Evolutionary conservation across 192 early-diverging fungal species (phyloP).

Genomic region (Chytriomyces sp.): DNA sequence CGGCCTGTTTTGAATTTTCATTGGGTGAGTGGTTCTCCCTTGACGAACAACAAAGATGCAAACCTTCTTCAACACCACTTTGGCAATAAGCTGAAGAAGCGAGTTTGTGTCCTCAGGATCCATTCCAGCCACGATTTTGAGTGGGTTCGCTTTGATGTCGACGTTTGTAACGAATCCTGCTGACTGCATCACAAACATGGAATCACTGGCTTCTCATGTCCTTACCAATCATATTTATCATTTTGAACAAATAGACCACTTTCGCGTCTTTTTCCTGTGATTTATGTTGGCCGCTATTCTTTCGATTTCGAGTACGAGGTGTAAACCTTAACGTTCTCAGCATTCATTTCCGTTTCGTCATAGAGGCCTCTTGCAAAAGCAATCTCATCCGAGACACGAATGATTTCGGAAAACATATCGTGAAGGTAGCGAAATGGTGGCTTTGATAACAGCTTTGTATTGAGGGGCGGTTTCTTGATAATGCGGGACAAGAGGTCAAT

Average conservation of each 20-base stretch:
- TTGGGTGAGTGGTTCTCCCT: not conserved
- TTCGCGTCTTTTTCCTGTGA: slow-evolving; percentile 63
- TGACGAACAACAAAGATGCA: not conserved
- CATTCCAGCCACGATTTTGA: slow-evolving; percentile 62
- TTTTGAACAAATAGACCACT: slow-evolving; percentile 54
- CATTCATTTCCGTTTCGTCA: slow-evolving; percentile 51
- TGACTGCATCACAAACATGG: not conserved
- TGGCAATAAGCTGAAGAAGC: slow-evolving; percentile 55
- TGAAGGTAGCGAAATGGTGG: slow-evolving; percentile 65
- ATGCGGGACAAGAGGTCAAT: slow-evolving; percentile 47
- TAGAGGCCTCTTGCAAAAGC: slow-evolving; percentile 52
- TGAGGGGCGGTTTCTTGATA: slow-evolving; percentile 58
- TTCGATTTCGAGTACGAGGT: not conserved
- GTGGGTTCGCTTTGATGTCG: slow-evolving; percentile 50
- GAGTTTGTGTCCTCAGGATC: slow-evolving; percentile 61
- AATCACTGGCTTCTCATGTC: not conserved
- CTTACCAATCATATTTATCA: slow-evolving; percentile 53
- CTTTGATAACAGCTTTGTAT: slow-evolving; percentile 58
- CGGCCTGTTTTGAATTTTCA: slow-evolving; percentile 35
- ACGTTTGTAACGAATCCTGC: slow-evolving; percentile 49
- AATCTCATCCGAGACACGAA: slow-evolving; percentile 28
- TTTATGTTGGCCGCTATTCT: not conserved
- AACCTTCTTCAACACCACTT: slow-evolving; percentile 56
- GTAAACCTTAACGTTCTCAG: slow-evolving; percentile 56
- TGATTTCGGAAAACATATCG: slow-evolving; percentile 56